Evolutionary conservation across 179 eudicot species (phyloP).

Genomic region (Spergularia azorica): DNA sequence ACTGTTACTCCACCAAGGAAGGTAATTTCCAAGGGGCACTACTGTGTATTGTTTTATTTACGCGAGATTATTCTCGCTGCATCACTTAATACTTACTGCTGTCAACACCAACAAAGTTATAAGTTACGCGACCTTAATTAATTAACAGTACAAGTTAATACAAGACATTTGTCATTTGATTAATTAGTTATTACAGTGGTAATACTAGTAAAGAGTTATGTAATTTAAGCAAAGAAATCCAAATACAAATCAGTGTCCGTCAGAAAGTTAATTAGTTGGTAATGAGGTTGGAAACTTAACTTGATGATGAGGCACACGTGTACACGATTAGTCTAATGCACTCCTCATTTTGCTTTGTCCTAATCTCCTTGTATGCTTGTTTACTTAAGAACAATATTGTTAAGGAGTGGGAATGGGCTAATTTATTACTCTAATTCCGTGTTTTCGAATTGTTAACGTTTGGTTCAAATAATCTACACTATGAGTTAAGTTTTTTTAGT

Average conservation of each 20-base stretch:
- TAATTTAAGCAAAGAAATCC: neutral
- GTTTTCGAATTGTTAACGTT: too few species aligned
- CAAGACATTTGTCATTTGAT: neutral
- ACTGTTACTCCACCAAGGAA: too few species aligned
- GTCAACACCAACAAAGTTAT: neutral
- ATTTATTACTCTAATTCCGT: too few species aligned
- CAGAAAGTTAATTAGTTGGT: conserved; percentile 26
- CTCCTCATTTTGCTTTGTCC: neutral
- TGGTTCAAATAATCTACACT: too few species aligned
- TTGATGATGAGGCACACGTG: conserved; percentile 42
- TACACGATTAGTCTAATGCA: conserved; percentile 15
- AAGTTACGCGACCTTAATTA: conserved; percentile 8
- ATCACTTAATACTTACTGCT: neutral
- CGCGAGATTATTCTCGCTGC: neutral
- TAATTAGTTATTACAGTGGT: neutral
- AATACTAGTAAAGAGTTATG: neutral
- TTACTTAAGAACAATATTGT: neutral
- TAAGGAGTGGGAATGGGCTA: too few species aligned
- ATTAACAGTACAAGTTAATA: neutral
- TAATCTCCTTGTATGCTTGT: neutral
- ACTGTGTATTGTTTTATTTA: neutral
- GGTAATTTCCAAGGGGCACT: too few species aligned
- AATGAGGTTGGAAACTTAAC: conserved; percentile 30
- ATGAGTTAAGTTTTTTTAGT: too few species aligned
- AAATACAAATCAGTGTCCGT: conserved; percentile 26